Percentiles rank a stretch among this genome's conserved stretches.
These are phyloP conservation scores for Oryza glaberrima DNA, from an alignment of 176 grass and related monocot genomes.

Conservation along the genomic window DNA sequence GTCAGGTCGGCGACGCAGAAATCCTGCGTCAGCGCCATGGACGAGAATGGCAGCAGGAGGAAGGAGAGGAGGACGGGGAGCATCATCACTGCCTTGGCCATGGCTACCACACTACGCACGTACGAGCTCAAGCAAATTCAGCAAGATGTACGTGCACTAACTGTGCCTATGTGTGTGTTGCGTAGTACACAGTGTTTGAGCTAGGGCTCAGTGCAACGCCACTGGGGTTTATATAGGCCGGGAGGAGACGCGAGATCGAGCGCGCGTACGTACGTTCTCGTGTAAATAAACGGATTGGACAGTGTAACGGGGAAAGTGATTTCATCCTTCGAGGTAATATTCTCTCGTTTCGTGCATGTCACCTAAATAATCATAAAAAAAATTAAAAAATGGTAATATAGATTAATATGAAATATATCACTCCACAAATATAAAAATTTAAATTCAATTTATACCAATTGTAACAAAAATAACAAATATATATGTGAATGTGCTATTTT, in stretches of 20 bases:
- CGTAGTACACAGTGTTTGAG: not conserved
- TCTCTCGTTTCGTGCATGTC: rapidly evolving
- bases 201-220: not conserved
- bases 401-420: no score
- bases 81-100: constrained; percentile 49
- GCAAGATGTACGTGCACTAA: not conserved
- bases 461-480: no score
- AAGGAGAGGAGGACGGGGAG: constrained; percentile 46
- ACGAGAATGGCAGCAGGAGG: constrained; percentile 38
- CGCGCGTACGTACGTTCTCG: no score
- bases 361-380: no score
- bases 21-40: constrained; percentile 58
- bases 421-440: no score
- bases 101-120: not conserved
- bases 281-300: not conserved
- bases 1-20: constrained; percentile 73
- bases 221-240: constrained; percentile 24
- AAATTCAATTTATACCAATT: no score
- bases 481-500: no score
- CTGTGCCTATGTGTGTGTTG: not conserved
- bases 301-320: not conserved
- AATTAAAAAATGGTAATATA: no score
- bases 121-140: not conserved
- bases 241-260: not conserved
- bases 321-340: no score